Evolutionary conservation across 306 rosid species (phyloP).

Genomic region (Quercus aquifolioides): DNA sequence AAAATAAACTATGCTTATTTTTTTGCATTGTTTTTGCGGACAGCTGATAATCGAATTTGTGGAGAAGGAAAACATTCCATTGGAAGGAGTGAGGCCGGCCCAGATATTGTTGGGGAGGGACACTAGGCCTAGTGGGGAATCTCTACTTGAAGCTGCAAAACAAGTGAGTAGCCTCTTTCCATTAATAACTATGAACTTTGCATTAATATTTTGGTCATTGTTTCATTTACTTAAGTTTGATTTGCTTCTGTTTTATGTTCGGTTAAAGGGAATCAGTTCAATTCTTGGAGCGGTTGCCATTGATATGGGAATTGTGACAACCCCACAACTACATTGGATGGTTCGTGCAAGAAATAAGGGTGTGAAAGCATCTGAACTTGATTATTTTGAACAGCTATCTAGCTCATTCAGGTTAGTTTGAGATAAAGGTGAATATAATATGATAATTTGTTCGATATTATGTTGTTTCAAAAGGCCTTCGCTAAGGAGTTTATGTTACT

Average conservation of each 20-base stretch:
- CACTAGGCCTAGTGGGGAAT: constrained; percentile 87
- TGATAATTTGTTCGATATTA: constrained; percentile 5
- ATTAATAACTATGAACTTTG: background rate
- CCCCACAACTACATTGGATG: constrained; percentile 95
- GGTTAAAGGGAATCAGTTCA: constrained; percentile 69
- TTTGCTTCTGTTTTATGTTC: background rate
- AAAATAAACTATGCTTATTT: background rate
- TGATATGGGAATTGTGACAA: constrained; percentile 83
- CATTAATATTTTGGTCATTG: background rate
- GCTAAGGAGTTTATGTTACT: constrained; percentile 35
- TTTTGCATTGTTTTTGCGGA: background rate
- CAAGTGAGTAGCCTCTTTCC: constrained; percentile 33
- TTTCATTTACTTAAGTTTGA: background rate
- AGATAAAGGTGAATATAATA: background rate
- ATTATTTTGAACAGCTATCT: constrained; percentile 71
- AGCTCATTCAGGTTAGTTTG: constrained; percentile 71
- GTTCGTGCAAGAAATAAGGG: constrained; percentile 75
- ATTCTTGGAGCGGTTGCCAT: constrained; percentile 58
- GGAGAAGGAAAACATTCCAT: constrained; percentile 48
- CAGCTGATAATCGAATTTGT: constrained; percentile 66
- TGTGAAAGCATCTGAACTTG: constrained; percentile 48
- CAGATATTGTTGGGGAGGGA: constrained; percentile 80
- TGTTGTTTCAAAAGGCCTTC: constrained; percentile 10
- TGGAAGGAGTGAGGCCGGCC: constrained; percentile 41
- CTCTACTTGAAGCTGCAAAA: constrained; percentile 82